Percentiles rank a stretch among this genome's conserved stretches.
Conservation (phyloP, 2,329 filamentous ascomycete species). For the Penicillium frequentans region DNA sequence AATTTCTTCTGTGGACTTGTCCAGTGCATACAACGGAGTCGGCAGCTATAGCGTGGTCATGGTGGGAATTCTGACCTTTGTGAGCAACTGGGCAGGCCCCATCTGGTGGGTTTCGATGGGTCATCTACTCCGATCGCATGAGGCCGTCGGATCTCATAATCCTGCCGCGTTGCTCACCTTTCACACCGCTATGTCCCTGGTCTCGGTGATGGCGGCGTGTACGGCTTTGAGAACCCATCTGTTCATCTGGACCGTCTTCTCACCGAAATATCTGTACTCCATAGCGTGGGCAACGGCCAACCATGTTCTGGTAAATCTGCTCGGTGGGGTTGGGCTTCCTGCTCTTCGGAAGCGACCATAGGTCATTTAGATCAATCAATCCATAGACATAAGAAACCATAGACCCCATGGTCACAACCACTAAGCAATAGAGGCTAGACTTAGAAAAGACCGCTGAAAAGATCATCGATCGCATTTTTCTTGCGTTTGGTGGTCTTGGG, state of each 20-base stretch:
- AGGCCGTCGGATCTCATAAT: constrained; percentile 27
- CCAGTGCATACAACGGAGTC: constrained; percentile 92
- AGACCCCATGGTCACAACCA: background rate
- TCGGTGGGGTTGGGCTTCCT: constrained; percentile 47
- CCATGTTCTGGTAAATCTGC: constrained; percentile 72
- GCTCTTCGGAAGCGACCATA: constrained; percentile 9
- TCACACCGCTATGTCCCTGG: constrained; percentile 65
- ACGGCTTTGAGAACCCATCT: constrained; percentile 80
- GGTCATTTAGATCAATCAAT: background rate
- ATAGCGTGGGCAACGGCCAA: constrained; percentile 84
- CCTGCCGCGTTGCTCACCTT: constrained; percentile 66
- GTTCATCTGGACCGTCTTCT: constrained; percentile 99
- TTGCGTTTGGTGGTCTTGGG: constrained; percentile 53
- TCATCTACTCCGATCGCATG: constrained; percentile 26
- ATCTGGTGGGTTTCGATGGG: constrained; percentile 80
- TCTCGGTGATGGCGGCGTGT: constrained; percentile 85
- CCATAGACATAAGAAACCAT: background rate
- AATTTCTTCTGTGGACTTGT: constrained; percentile 92
- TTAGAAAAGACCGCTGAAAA: constrained; percentile 63
- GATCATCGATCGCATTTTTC: constrained; percentile 68
- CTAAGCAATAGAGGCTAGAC: background rate
- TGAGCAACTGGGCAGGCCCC: constrained; percentile 87
- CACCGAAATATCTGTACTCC: constrained; percentile 90
- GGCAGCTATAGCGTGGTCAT: constrained; percentile 74
- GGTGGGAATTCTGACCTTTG: constrained; percentile 80